Conservation (phyloP, 1,284 basidiomycete species). For the Trichosporon inkin region DNA sequence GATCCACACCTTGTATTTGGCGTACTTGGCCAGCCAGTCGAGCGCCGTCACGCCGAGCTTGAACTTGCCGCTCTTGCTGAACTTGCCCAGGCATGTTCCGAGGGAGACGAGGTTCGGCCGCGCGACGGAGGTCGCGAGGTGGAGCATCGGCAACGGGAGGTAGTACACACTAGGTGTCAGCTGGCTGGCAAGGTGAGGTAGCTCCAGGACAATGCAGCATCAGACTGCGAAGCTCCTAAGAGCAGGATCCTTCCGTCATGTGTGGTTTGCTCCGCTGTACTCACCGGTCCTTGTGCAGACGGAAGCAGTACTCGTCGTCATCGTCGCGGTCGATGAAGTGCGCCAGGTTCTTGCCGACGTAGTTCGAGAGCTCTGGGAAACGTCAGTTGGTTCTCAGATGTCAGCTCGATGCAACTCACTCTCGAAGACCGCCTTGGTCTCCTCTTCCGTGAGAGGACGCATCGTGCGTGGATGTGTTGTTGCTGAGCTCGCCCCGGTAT, state of each 20-base stretch:
- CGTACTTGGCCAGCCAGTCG: constrained; percentile 92
- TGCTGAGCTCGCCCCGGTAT: neutral
- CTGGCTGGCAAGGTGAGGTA: neutral
- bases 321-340: constrained; percentile 52
- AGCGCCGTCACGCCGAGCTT: constrained; percentile 91
- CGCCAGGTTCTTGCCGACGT: constrained; percentile 53
- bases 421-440: constrained; percentile 53
- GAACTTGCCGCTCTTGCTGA: constrained; percentile 96
- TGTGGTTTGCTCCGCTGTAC: constrained; percentile 1
- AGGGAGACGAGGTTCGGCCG: constrained; percentile 88
- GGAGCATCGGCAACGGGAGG: constrained; percentile 88
- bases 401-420: constrained; percentile 35
- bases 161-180: constrained; percentile 65
- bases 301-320: constrained; percentile 67
- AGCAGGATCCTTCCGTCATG: neutral
- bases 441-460: constrained; percentile 52
- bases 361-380: constrained; percentile 50
- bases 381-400: neutral
- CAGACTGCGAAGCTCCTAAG: no score
- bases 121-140: constrained; percentile 84
- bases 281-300: constrained; percentile 75
- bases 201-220: no score
- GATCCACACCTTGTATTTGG: constrained; percentile 99
- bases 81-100: constrained; percentile 97
- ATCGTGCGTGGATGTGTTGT: constrained; percentile 27